These are phyloP conservation scores for Tubosaeta brunneosetosa DNA, from an alignment of 768 basidiomycete species.

Conservation along the genomic window DNA sequence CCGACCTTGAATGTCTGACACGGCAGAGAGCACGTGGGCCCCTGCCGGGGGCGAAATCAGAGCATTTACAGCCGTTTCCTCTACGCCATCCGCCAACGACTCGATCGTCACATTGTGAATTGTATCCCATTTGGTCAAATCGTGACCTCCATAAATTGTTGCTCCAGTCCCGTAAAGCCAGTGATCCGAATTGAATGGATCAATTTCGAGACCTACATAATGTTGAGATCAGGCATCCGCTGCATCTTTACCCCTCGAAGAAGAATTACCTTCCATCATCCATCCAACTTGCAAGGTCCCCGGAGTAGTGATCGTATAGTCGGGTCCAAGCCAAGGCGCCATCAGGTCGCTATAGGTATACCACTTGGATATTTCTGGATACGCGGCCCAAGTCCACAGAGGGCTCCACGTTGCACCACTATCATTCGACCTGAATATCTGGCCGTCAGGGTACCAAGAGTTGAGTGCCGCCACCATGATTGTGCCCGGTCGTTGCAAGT, in stretches of 20 bases:
- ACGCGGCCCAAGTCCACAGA: constrained; percentile 51
- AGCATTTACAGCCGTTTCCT: constrained; percentile 55
- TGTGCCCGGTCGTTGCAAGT: constrained; percentile 55
- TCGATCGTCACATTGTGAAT: constrained; percentile 53
- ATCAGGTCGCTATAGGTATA: constrained; percentile 52
- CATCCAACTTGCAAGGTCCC: constrained; percentile 55
- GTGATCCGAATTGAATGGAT: constrained; percentile 66
- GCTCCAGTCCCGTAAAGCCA: constrained; percentile 69
- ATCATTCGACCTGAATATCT: constrained; percentile 58
- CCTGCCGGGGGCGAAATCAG: constrained; percentile 62
- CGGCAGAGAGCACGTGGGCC: constrained; percentile 50
- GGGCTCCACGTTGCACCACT: constrained; percentile 55
- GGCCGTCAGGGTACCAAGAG: constrained; percentile 58
- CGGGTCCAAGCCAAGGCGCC: constrained; percentile 58
- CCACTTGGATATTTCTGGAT: constrained; percentile 41
- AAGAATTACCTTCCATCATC: constrained; percentile 58
- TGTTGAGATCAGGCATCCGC: neutral
- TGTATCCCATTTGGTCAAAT: constrained; percentile 56
- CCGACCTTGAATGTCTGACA: constrained; percentile 40
- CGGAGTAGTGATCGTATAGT: constrained; percentile 39
- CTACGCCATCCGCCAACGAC: constrained; percentile 59
- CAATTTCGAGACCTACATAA: constrained; percentile 45
- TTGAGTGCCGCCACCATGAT: constrained; percentile 67
- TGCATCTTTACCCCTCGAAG: neutral
- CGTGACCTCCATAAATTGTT: constrained; percentile 58